phyloP scores from a whole-genome alignment of 371 early-diverging fungal genomes.

The Apophysomyces ossiformis region DNA sequence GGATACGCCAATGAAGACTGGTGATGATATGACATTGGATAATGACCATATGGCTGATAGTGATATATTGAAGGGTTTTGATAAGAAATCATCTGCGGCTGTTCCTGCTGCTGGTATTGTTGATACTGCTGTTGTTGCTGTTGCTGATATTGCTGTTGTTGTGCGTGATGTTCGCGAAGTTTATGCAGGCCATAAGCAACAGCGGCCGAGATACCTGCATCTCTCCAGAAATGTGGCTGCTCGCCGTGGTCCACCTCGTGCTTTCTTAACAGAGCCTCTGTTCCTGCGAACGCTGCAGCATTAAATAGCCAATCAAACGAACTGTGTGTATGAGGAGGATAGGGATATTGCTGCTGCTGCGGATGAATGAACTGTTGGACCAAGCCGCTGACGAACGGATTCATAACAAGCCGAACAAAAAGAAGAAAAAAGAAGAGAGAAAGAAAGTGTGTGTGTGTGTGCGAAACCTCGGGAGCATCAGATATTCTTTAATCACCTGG shows the following conservation, averaged over 20 bases:
- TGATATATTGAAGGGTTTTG: neutral
- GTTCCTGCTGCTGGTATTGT: constrained; percentile 11
- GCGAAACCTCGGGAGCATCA: neutral
- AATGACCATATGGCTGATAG: neutral
- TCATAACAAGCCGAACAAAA: neutral
- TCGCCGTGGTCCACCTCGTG: constrained; percentile 11
- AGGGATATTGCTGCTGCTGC: constrained; percentile 1
- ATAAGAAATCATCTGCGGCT: neutral
- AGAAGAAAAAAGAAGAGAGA: neutral
- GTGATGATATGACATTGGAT: constrained; percentile 4
- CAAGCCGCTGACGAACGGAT: neutral
- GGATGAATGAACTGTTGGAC: constrained; percentile 10
- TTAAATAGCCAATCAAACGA: constrained; percentile 9
- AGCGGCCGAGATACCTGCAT: constrained; percentile 12
- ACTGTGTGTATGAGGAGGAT: neutral
- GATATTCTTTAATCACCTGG: neutral
- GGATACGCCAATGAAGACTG: neutral
- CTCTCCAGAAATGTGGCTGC: constrained; percentile 13
- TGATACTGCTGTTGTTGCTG: neutral
- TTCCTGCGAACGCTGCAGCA: constrained; percentile 16
- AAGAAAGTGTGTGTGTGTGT: neutral
- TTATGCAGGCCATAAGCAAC: constrained; percentile 12
- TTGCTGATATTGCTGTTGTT: constrained; percentile 10
- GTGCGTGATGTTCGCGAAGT: neutral
- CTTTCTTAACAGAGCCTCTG: constrained; percentile 5